A percentile compares a stretch with the other conserved stretches of the same genome.
Conservation (phyloP, 1,139 yeast genomes). For the Pichia sp. region DNA sequence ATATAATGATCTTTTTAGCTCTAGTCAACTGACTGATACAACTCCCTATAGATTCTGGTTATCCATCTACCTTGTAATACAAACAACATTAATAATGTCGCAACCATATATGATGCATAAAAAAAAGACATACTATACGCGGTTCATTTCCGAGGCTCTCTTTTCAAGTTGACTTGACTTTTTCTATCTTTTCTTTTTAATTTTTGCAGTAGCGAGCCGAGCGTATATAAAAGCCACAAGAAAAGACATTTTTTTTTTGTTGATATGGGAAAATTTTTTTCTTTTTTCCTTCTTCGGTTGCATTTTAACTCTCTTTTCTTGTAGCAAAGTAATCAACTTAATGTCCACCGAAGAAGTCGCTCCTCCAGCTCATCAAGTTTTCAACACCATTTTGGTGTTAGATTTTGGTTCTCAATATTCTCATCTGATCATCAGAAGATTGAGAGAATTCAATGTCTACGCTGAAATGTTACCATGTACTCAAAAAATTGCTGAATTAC, state of each 20-base stretch:
- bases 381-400: slow-evolving; percentile 93
- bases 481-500: slow-evolving; percentile 83
- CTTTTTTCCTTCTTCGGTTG: background rate
- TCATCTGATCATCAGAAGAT: slow-evolving; percentile 92
- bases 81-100: too few species aligned
- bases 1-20: too few species aligned
- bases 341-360: slow-evolving; percentile 35
- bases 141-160: too few species aligned
- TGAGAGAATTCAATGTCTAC: slow-evolving; percentile 95
- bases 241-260: too few species aligned
- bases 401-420: slow-evolving; percentile 99
- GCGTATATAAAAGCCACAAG: too few species aligned
- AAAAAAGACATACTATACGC: too few species aligned
- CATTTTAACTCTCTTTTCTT: background rate
- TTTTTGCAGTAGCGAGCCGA: too few species aligned
- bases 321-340: background rate
- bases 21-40: too few species aligned
- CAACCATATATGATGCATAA: too few species aligned
- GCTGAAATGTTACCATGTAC: slow-evolving; percentile 99
- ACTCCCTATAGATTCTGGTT: too few species aligned
- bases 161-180: background rate
- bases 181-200: background rate
- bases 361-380: slow-evolving; percentile 48
- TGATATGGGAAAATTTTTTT: too few species aligned
- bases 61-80: too few species aligned